phyloP scores from a whole-genome alignment of 2,329 filamentous ascomycete species.

The Aaosphaeria pasadenensis region DNA sequence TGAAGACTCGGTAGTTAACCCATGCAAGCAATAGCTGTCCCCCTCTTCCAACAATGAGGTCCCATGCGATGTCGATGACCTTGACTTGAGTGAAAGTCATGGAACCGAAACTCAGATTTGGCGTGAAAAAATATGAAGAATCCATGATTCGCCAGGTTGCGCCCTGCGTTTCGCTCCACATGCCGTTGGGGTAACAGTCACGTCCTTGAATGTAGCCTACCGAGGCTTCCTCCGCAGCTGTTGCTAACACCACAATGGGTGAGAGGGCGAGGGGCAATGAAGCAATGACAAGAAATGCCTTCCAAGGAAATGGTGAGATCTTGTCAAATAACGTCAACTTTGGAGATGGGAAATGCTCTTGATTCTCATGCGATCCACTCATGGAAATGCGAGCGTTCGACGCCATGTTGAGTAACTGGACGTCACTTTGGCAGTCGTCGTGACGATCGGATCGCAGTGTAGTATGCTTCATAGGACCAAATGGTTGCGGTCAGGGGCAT shows the following conservation, averaged over 20 bases:
- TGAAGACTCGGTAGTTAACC: conserved; percentile 37
- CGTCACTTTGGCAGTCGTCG: too few species aligned
- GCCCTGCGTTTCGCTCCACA: conserved; percentile 22
- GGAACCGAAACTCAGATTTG: conserved; percentile 26
- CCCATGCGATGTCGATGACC: conserved; percentile 37
- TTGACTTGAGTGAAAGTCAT: conserved; percentile 37
- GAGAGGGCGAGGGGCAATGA: conserved; percentile 19
- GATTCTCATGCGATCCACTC: too few species aligned
- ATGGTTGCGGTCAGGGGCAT: too few species aligned
- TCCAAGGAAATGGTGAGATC: conserved; percentile 20
- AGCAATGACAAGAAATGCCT: conserved; percentile 12
- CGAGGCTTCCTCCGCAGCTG: conserved; percentile 24
- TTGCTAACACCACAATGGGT: conserved; percentile 24
- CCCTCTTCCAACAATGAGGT: conserved; percentile 35
- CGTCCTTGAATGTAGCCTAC: conserved; percentile 22
- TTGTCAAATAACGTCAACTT: conserved; percentile 6
- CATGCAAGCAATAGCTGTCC: conserved; percentile 30
- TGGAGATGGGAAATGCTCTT: neutral
- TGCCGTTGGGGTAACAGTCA: conserved; percentile 30
- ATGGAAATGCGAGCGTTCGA: too few species aligned
- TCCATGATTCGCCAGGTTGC: conserved; percentile 36
- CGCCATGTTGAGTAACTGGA: too few species aligned
- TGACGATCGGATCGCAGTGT: too few species aligned
- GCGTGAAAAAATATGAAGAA: conserved; percentile 31
- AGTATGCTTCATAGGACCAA: too few species aligned